Conservation (phyloP, 805 yeast genomes). For the Starmerella bombi region DNA sequence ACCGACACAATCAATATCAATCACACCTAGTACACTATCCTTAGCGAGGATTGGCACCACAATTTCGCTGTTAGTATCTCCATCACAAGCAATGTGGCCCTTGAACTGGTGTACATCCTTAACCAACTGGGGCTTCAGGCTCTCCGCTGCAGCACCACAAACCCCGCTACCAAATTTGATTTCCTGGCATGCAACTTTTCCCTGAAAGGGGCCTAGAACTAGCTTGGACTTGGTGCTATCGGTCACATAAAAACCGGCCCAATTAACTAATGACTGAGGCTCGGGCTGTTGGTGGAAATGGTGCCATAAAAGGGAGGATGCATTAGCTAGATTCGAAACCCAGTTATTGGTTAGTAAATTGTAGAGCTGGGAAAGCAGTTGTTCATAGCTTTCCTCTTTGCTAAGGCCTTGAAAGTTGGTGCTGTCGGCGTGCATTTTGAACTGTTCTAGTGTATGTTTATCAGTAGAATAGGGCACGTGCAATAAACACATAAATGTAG, state of each 20-base stretch:
- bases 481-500: too few relatives aligned
- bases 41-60: slow-evolving; percentile 63
- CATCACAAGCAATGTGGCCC: slow-evolving; percentile 95
- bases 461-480: too few relatives aligned
- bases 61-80: slow-evolving; percentile 82
- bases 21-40: slow-evolving; percentile 48
- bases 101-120: slow-evolving; percentile 65
- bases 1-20: slow-evolving; percentile 71
- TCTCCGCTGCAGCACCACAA: slow-evolving; percentile 71
- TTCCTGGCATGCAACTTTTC: slow-evolving; percentile 88
- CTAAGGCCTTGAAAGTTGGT: slow-evolving; percentile 35
- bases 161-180: slow-evolving; percentile 76
- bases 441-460: neutral
- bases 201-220: slow-evolving; percentile 86
- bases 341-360: slow-evolving; percentile 62
- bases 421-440: slow-evolving; percentile 57
- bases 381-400: slow-evolving; percentile 42
- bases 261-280: slow-evolving; percentile 44
- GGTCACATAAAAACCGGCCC: slow-evolving; percentile 83
- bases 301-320: slow-evolving; percentile 78
- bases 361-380: slow-evolving; percentile 45
- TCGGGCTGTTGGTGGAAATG: slow-evolving; percentile 51
- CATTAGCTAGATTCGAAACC: slow-evolving; percentile 82
- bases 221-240: slow-evolving; percentile 36
- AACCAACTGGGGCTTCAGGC: slow-evolving; percentile 55